Evolutionary conservation across 2,329 filamentous ascomycete species (phyloP).

Genomic region (Neonectria magnoliae): DNA sequence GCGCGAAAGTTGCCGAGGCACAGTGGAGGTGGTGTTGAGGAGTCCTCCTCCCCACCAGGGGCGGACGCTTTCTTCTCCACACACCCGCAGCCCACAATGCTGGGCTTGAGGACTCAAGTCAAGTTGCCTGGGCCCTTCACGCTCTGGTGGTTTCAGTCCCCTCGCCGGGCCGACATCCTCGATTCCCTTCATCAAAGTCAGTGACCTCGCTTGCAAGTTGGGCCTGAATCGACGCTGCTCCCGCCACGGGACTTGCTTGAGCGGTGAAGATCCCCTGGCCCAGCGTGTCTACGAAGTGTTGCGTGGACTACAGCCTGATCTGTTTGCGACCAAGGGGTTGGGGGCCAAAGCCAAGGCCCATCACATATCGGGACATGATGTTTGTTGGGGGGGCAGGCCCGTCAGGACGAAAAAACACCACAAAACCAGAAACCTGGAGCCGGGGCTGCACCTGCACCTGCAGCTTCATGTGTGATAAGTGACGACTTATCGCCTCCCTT

Average conservation of each 20-base stretch:
- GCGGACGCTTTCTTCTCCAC: constrained; percentile 15
- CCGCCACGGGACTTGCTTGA: constrained; percentile 1
- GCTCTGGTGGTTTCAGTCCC: constrained; percentile 33
- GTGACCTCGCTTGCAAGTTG: constrained; percentile 20
- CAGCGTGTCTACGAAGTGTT: not conserved
- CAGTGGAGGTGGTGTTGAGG: constrained; percentile 1
- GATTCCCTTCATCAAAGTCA: constrained; percentile 21
- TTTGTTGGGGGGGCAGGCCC: not conserved
- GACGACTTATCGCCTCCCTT: not conserved
- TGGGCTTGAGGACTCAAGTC: constrained; percentile 8
- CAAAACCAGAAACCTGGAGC: not conserved
- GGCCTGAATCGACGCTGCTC: not conserved
- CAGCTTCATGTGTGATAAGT: not conserved
- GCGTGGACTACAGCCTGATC: not conserved
- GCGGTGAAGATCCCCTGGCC: constrained; percentile 3
- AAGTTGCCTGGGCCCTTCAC: constrained; percentile 19
- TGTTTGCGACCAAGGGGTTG: constrained; percentile 3
- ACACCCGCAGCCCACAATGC: constrained; percentile 17
- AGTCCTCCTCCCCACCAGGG: not conserved
- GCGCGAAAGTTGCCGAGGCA: constrained; percentile 21
- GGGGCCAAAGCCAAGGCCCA: not conserved
- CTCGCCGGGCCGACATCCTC: constrained; percentile 24
- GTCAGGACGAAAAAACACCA: not conserved
- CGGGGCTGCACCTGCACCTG: not conserved
- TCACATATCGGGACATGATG: not conserved